A percentile compares a stretch with the other conserved stretches of the same genome.
phyloP scores from a whole-genome alignment of 768 basidiomycete species.

The Russula virescens region DNA sequence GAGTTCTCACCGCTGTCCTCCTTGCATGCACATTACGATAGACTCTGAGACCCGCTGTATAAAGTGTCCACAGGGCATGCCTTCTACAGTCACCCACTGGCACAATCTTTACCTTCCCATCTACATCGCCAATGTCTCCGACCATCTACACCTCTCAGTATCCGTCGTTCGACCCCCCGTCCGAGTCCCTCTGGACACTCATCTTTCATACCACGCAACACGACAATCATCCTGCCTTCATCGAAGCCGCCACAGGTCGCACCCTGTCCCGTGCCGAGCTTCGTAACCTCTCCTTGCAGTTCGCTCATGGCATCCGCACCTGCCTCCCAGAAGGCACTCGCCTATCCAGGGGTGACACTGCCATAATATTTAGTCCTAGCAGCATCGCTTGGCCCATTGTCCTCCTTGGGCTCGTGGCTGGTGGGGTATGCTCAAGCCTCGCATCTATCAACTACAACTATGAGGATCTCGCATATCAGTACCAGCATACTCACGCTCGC shows the following conservation, averaged over 20 bases:
- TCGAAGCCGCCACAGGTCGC: slow-evolving; percentile 57
- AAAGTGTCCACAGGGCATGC: too few relatives aligned
- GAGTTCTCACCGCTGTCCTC: too few relatives aligned
- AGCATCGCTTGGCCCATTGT: slow-evolving; percentile 50
- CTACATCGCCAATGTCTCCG: slow-evolving; percentile 25
- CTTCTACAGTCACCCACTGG: too few relatives aligned
- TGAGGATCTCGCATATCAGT: slow-evolving; percentile 60
- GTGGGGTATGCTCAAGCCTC: slow-evolving; percentile 61
- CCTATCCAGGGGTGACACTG: slow-evolving; percentile 47
- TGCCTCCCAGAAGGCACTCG: slow-evolving; percentile 25
- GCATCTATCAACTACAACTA: slow-evolving; percentile 68
- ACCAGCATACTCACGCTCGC: slow-evolving; percentile 61
- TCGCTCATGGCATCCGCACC: slow-evolving; percentile 53
- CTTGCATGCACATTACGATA: too few relatives aligned
- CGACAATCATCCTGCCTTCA: slow-evolving; percentile 43
- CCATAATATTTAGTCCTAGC: slow-evolving; percentile 67
- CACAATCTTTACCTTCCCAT: not conserved
- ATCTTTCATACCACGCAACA: slow-evolving; percentile 13
- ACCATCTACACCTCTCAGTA: slow-evolving; percentile 4
- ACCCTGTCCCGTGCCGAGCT: slow-evolving; percentile 52
- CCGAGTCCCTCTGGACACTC: slow-evolving; percentile 19
- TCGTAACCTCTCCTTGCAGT: slow-evolving; percentile 45
- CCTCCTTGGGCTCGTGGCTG: slow-evolving; percentile 47
- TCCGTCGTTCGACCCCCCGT: slow-evolving; percentile 23
- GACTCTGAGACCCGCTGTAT: too few relatives aligned